These are phyloP conservation scores for Elaeis guineensis DNA, from an alignment of 176 grass and related monocot genomes.

Conservation along the genomic window DNA sequence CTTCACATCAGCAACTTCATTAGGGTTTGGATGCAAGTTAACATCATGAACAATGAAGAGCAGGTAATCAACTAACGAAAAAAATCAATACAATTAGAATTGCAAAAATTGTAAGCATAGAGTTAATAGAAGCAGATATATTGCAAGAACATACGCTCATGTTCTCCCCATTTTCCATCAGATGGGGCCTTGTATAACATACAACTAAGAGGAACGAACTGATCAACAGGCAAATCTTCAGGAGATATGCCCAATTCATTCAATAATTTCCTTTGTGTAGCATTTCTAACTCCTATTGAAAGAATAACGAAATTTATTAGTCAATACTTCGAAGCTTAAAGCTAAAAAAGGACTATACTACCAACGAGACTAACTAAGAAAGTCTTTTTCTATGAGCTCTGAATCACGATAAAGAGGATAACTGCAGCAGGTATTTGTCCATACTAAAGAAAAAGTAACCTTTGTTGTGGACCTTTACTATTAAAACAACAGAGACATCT, in stretches of 20 bases:
- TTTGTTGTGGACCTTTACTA: conserved; percentile 82
- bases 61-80: conserved; percentile 59
- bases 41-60: conserved; percentile 70
- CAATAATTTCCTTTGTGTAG: conserved; percentile 78
- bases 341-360: background rate
- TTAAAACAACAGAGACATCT: conserved; percentile 8
- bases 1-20: conserved; percentile 75
- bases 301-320: background rate
- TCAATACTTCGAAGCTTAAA: background rate
- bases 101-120: no score
- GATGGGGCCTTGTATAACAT: conserved; percentile 95
- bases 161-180: conserved; percentile 94
- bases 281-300: conserved; percentile 73
- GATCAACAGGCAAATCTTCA: conserved; percentile 64
- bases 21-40: conserved; percentile 57
- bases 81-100: background rate
- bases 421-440: conserved; percentile 92
- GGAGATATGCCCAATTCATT: conserved; percentile 78
- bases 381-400: conserved; percentile 75
- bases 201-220: conserved; percentile 68
- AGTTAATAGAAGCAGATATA: no score
- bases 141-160: conserved; percentile 47
- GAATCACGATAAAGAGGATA: conserved; percentile 83
- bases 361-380: conserved; percentile 22
- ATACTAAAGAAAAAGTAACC: conserved; percentile 83